phyloP scores from a whole-genome alignment of 306 rosid species.

The Pyrus pyrifolia region DNA sequence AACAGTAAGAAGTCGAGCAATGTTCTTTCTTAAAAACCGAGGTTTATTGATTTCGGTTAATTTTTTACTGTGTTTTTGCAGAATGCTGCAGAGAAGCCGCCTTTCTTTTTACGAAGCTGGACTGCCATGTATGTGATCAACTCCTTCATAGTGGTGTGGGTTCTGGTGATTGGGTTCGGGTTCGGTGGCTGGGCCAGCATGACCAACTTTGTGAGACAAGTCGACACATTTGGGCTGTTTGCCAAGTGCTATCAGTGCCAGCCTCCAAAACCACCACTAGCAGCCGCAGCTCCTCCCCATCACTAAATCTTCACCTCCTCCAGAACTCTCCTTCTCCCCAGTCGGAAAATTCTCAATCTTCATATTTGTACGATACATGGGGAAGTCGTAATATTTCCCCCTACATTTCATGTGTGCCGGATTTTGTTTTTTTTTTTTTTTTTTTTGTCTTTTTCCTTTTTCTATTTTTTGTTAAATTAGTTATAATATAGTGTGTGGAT shows the following conservation, averaged over 20 bases:
- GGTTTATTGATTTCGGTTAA: background rate
- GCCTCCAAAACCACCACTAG: slow-evolving; percentile 23
- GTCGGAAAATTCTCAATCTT: background rate
- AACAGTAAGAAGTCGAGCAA: background rate
- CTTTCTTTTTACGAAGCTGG: slow-evolving; percentile 82
- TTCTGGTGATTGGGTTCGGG: slow-evolving; percentile 80
- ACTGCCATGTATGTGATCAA: slow-evolving; percentile 68
- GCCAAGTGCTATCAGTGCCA: slow-evolving; percentile 98
- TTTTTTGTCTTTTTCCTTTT: slow-evolving; percentile 8
- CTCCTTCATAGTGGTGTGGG: slow-evolving; percentile 71
- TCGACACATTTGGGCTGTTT: slow-evolving; percentile 83
- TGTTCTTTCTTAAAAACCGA: background rate
- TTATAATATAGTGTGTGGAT: slow-evolving; percentile 43
- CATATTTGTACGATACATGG: slow-evolving; percentile 61
- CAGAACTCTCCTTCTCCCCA: background rate
- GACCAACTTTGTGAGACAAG: slow-evolving; percentile 71
- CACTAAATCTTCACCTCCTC: slow-evolving; percentile 3
- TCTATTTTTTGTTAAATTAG: slow-evolving; percentile 18
- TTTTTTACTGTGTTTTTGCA: slow-evolving; percentile 4
- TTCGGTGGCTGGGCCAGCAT: slow-evolving; percentile 99
- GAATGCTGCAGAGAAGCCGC: slow-evolving; percentile 97
- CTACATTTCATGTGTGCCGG: slow-evolving; percentile 46
- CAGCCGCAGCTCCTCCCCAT: slow-evolving; percentile 44
- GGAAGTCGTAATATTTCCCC: slow-evolving; percentile 50
- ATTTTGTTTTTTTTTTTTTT: slow-evolving; percentile 2